Percentiles rank a stretch among this genome's conserved stretches.
phyloP scores from a whole-genome alignment of 2,329 filamentous ascomycete genomes.

The Coniochaeta sp. region DNA sequence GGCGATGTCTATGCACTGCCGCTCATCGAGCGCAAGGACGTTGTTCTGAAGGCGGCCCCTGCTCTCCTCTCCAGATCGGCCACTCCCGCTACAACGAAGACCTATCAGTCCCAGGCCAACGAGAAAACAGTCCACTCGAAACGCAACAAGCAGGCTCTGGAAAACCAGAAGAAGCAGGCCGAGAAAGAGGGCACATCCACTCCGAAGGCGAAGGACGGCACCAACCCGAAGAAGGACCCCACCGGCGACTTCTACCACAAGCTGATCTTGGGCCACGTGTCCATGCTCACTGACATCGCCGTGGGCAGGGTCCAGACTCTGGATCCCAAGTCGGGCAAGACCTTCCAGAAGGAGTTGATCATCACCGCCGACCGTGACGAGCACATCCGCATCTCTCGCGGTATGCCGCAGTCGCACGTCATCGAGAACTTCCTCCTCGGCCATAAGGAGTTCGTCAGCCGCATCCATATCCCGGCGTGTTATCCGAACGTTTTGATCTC shows the following conservation, averaged over 20 bases:
- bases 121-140: slow-evolving; percentile 56
- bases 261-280: slow-evolving; percentile 86
- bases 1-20: slow-evolving; percentile 91
- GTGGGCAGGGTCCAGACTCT: slow-evolving; percentile 1
- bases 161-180: slow-evolving; percentile 40
- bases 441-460: slow-evolving; percentile 77
- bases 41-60: slow-evolving; percentile 8
- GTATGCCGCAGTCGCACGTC: slow-evolving; percentile 70
- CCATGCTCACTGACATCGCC: slow-evolving; percentile 76
- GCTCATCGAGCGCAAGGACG: slow-evolving; percentile 38
- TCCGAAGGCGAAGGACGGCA: slow-evolving; percentile 22
- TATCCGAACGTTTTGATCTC: slow-evolving; percentile 64
- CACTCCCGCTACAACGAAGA: slow-evolving; percentile 19
- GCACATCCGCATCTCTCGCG: slow-evolving; percentile 83
- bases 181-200: slow-evolving; percentile 25
- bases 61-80: slow-evolving; percentile 14
- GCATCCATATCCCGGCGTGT: slow-evolving; percentile 56
- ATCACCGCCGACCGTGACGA: slow-evolving; percentile 51
- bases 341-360: slow-evolving; percentile 32
- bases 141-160: slow-evolving; percentile 53
- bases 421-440: slow-evolving; percentile 88
- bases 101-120: slow-evolving; percentile 45
- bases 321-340: slow-evolving; percentile 9
- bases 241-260: slow-evolving; percentile 57
- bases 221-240: slow-evolving; percentile 53